A percentile compares a stretch with the other conserved stretches of the same genome.
Evolutionary conservation across 257 asterid genomes (phyloP).

Genomic region (Gardenia jasminoides): DNA sequence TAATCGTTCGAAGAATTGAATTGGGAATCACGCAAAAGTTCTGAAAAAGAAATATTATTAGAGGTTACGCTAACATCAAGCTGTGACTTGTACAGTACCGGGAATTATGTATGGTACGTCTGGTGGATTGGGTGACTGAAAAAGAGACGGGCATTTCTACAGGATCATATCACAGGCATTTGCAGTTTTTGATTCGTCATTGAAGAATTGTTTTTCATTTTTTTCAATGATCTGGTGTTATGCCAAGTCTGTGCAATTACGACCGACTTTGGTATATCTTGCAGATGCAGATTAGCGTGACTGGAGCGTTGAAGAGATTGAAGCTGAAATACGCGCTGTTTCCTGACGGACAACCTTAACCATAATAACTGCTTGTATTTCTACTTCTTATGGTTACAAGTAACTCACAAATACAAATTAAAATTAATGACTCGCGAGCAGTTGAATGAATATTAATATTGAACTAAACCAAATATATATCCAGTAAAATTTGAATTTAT

Average conservation of each 20-base stretch:
- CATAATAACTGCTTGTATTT: too few relatives aligned
- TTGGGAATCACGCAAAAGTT: slow-evolving; percentile 11
- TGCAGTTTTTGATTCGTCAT: neutral
- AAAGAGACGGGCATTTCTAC: neutral
- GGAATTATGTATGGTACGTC: neutral
- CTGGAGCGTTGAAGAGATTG: too few relatives aligned
- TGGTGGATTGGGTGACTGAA: neutral
- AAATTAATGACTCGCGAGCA: too few relatives aligned
- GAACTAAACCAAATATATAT: too few relatives aligned
- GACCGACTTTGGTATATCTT: neutral
- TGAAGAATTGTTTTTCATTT: neutral
- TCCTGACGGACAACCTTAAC: too few relatives aligned
- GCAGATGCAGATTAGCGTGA: neutral
- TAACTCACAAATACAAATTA: too few relatives aligned
- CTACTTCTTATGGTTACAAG: too few relatives aligned
- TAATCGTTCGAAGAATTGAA: neutral
- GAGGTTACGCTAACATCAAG: slow-evolving; percentile 8
- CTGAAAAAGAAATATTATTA: neutral
- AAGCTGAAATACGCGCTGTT: too few relatives aligned
- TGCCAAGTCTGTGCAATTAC: neutral
- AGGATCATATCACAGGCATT: neutral
- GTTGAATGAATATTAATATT: too few relatives aligned
- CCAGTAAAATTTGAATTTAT: too few relatives aligned
- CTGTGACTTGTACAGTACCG: neutral
- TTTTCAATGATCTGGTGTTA: neutral